These are phyloP conservation scores for Cladosporium halotolerans DNA, from an alignment of 2,329 filamentous ascomycete genomes.

Conservation along the genomic window DNA sequence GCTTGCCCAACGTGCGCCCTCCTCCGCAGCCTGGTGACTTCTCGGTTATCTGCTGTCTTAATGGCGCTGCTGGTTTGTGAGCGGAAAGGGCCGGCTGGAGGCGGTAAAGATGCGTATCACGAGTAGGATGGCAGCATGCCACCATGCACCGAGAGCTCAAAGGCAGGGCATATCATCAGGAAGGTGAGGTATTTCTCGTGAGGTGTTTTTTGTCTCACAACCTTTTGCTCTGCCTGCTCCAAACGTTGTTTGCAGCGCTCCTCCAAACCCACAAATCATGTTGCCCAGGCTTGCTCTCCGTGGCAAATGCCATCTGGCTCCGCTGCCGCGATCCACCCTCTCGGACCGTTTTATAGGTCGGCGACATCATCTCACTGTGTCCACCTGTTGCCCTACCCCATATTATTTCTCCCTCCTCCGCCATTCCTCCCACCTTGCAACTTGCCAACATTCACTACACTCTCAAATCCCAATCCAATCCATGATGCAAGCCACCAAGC, in stretches of 20 bases:
- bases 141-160: too few relatives aligned
- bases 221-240: too few relatives aligned
- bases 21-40: neutral
- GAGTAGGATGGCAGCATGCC: too few relatives aligned
- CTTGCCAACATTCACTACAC: neutral
- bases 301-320: neutral
- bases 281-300: neutral
- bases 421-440: neutral
- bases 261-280: neutral
- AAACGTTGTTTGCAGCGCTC: neutral
- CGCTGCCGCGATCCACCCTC: slow-evolving; percentile 1
- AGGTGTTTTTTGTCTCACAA: too few relatives aligned
- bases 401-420: neutral
- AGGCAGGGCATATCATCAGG: too few relatives aligned
- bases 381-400: neutral
- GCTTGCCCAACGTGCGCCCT: neutral
- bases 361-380: neutral
- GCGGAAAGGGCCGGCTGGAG: neutral
- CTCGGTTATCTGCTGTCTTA: neutral
- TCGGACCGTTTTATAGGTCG: slow-evolving; percentile 3
- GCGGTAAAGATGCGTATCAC: neutral
- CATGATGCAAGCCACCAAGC: neutral
- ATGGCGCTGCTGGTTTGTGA: neutral
- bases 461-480: neutral
- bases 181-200: too few relatives aligned